Percentiles rank a stretch among this genome's conserved stretches.
These are phyloP conservation scores for Theobroma grandiflorum DNA, from an alignment of 441 rosid genomes.

Conservation along the genomic window DNA sequence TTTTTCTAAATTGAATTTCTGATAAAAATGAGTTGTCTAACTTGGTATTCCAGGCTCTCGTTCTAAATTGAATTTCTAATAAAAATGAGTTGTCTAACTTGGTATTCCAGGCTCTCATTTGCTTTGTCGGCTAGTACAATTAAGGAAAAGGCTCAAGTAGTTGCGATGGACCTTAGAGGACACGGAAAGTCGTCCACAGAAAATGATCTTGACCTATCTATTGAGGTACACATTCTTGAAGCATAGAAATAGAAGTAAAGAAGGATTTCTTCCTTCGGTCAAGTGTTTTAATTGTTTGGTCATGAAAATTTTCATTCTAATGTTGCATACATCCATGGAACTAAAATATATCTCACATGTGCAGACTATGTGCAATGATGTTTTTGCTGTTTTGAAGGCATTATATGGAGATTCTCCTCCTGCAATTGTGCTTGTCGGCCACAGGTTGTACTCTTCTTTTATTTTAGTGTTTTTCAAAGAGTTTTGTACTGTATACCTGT, in stretches of 20 bases:
- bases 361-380: slow-evolving; percentile 96
- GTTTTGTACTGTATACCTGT: neutral
- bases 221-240: slow-evolving; percentile 59
- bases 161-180: slow-evolving; percentile 96
- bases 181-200: slow-evolving; percentile 89
- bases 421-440: slow-evolving; percentile 94
- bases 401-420: slow-evolving; percentile 93
- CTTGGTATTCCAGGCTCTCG: slow-evolving; percentile 67
- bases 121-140: slow-evolving; percentile 76
- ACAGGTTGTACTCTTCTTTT: slow-evolving; percentile 66
- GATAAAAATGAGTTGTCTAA: neutral
- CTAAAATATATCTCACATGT: slow-evolving; percentile 33
- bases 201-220: slow-evolving; percentile 83
- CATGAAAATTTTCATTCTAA: slow-evolving; percentile 16
- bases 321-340: slow-evolving; percentile 11
- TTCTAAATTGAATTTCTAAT: slow-evolving; percentile 29
- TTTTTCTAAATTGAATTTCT: slow-evolving; percentile 30
- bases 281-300: neutral
- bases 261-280: neutral
- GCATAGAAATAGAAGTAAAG: neutral
- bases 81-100: neutral
- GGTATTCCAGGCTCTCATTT: slow-evolving; percentile 78
- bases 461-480: neutral
- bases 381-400: slow-evolving; percentile 76
- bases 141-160: slow-evolving; percentile 89